Percentiles rank a stretch among this genome's conserved stretches.
Conservation (phyloP, 805 yeast species). For the Saccharomycopsis javanensis region DNA sequence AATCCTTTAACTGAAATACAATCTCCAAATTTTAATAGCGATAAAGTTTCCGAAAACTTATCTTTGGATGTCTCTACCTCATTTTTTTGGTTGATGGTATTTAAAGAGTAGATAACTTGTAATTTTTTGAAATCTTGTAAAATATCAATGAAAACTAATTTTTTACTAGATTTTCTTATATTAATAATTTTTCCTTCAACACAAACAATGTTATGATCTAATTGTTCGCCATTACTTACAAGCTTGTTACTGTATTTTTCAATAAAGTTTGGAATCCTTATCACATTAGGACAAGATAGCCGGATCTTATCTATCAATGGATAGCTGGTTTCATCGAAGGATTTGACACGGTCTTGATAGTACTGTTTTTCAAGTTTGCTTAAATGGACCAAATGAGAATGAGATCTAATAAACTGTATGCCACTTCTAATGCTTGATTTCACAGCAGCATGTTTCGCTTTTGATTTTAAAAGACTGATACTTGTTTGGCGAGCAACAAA, state of each 20-base stretch:
- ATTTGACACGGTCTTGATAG: background rate
- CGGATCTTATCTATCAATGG: constrained; percentile 7
- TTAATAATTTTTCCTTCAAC: constrained; percentile 47
- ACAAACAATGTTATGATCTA: constrained; percentile 22
- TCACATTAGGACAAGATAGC: background rate
- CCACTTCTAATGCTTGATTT: background rate
- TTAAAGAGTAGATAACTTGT: constrained; percentile 42
- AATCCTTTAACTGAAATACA: constrained; percentile 52
- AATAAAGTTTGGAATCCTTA: constrained; percentile 35
- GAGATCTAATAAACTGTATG: background rate
- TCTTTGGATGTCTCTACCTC: constrained; percentile 1
- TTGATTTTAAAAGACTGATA: too few species aligned
- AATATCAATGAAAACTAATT: constrained; percentile 60
- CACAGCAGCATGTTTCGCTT: too few species aligned
- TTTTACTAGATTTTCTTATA: constrained; percentile 58
- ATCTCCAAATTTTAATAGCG: constrained; percentile 60
- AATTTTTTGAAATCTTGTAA: constrained; percentile 47
- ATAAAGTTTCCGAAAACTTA: constrained; percentile 24
- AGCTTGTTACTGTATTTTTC: constrained; percentile 21
- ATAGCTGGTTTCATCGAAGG: constrained; percentile 3
- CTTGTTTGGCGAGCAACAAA: too few species aligned
- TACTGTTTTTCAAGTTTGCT: constrained; percentile 4
- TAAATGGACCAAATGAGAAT: background rate
- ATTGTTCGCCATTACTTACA: constrained; percentile 20
- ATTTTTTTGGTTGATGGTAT: constrained; percentile 12